These are phyloP conservation scores for Apophysomyces ossiformis DNA, from an alignment of 371 early-diverging fungal genomes.

Conservation along the genomic window DNA sequence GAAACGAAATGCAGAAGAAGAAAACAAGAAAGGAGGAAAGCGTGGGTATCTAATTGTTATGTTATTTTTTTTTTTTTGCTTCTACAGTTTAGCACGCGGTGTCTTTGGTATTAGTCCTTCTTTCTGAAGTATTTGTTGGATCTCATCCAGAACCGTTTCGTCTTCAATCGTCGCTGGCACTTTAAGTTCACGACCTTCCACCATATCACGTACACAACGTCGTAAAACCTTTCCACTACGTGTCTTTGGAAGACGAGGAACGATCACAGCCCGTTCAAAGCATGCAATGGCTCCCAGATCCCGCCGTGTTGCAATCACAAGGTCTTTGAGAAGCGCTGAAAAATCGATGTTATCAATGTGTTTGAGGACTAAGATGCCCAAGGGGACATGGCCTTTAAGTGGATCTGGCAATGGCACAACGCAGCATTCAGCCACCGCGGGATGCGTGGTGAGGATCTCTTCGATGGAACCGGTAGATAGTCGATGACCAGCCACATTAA, in stretches of 20 bases:
- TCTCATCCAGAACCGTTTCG: conserved; percentile 61
- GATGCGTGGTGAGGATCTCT: conserved; percentile 74
- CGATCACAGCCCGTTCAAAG: conserved; percentile 67
- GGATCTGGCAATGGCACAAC: conserved; percentile 70
- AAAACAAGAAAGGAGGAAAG: neutral
- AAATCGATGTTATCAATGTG: conserved; percentile 26
- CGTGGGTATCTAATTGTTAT: neutral
- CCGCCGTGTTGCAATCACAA: conserved; percentile 55
- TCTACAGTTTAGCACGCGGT: conserved; percentile 11
- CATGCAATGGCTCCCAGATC: conserved; percentile 84
- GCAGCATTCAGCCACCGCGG: conserved; percentile 78
- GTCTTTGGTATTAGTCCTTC: conserved; percentile 32
- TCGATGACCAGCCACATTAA: conserved; percentile 95
- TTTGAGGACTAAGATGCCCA: conserved; percentile 65
- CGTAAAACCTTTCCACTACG: conserved; percentile 92
- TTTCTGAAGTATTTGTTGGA: conserved; percentile 42
- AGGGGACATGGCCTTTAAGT: conserved; percentile 73
- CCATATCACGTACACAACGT: conserved; percentile 77
- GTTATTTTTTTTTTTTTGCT: neutral
- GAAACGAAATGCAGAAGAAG: neutral
- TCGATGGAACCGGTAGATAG: conserved; percentile 93
- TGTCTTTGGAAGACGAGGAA: conserved; percentile 89
- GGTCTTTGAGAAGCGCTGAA: conserved; percentile 44
- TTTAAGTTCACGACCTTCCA: conserved; percentile 60
- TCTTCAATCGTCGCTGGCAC: conserved; percentile 90